A percentile compares a stretch with the other conserved stretches of the same genome.
Conservation (phyloP, 2,329 filamentous ascomycete species). For the Myriosclerotinia curreyana region DNA sequence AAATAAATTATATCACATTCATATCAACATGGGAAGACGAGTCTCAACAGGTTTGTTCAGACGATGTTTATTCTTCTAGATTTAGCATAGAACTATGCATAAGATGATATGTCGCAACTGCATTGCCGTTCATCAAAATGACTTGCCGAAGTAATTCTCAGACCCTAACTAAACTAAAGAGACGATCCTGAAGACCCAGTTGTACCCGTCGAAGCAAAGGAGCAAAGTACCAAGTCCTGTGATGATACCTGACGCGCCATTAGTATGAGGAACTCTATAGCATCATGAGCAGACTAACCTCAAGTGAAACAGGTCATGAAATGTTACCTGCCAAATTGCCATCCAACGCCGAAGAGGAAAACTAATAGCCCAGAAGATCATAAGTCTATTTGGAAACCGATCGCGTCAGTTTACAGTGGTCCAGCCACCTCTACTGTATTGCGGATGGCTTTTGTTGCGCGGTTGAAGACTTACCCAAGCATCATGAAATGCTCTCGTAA, state of each 20-base stretch:
- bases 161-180: not conserved
- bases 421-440: not conserved
- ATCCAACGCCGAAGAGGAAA: rapidly evolving
- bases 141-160: not conserved
- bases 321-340: not conserved
- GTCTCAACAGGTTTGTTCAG: not conserved
- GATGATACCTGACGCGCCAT: not conserved
- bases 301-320: too few relatives aligned
- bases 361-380: not conserved
- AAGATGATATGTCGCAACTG: too few relatives aligned
- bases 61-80: not conserved
- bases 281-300: not conserved
- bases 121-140: too few relatives aligned
- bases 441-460: not conserved
- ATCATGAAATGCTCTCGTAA: not conserved
- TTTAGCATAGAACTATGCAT: too few relatives aligned
- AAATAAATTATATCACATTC: too few relatives aligned
- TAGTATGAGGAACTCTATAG: not conserved
- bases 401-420: not conserved
- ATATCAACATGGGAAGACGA: too few relatives aligned
- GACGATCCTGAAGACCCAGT: not conserved
- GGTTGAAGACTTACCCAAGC: conserved; percentile 5
- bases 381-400: not conserved
- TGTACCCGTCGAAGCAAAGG: rapidly evolving
- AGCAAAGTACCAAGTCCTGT: rapidly evolving